A percentile compares a stretch with the other conserved stretches of the same genome.
Conservation (phyloP, 2,329 filamentous ascomycete species). For the Taxawa tesnikishii region DNA sequence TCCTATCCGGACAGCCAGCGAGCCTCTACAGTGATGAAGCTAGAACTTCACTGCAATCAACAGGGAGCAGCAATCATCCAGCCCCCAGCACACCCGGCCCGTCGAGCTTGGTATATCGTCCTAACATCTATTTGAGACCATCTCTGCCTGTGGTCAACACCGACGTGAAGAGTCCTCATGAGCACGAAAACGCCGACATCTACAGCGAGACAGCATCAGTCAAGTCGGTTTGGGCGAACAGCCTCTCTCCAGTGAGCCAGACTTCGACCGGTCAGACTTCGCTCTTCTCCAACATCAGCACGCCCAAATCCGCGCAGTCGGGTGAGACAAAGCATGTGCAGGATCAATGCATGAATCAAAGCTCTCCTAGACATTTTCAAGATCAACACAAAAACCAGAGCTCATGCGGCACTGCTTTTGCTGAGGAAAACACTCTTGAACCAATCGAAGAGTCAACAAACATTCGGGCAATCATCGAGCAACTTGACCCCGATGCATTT, state of each 20-base stretch:
- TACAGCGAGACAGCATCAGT: conserved; percentile 10
- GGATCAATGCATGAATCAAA: conserved; percentile 12
- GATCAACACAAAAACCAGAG: too few species aligned
- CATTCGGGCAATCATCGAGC: conserved; percentile 17
- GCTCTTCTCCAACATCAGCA: conserved; percentile 13
- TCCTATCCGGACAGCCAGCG: too few species aligned
- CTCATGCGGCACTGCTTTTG: too few species aligned
- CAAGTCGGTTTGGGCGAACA: conserved; percentile 6
- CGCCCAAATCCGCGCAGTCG: conserved; percentile 13
- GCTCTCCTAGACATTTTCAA: conserved; percentile 5
- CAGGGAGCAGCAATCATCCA: too few species aligned
- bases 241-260: conserved; percentile 13
- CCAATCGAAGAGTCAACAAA: conserved; percentile 21
- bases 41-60: too few species aligned
- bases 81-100: too few species aligned
- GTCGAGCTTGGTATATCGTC: too few species aligned
- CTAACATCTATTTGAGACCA: too few species aligned
- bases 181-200: conserved; percentile 10
- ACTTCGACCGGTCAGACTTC: conserved; percentile 22
- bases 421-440: conserved; percentile 15
- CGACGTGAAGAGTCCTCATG: conserved; percentile 4
- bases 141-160: too few species aligned
- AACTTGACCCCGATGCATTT: too few species aligned
- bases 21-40: too few species aligned
- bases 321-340: conserved; percentile 12